These are phyloP conservation scores for Parmelia sp. DNA, from an alignment of 495 filamentous ascomycete species.

Conservation along the genomic window DNA sequence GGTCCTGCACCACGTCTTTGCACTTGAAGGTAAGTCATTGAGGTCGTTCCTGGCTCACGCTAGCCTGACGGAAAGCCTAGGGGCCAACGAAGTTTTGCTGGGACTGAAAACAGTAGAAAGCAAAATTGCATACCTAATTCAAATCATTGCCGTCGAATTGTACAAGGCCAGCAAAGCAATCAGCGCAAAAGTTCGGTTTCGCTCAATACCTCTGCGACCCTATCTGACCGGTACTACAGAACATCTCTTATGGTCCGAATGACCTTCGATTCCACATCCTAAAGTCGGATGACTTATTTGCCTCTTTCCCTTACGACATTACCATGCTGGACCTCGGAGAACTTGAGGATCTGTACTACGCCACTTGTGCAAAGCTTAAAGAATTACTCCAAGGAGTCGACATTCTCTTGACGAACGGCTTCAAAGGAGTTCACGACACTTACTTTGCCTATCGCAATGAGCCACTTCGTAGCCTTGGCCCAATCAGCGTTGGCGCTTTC, in stretches of 20 bases:
- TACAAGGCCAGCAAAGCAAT: constrained; percentile 20
- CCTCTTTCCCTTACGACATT: constrained; percentile 8
- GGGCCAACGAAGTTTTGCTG: constrained; percentile 14
- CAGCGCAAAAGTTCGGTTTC: constrained; percentile 9
- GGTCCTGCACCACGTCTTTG: constrained; percentile 22
- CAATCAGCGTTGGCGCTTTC: constrained; percentile 19
- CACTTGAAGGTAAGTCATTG: constrained; percentile 22
- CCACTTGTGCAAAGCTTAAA: constrained; percentile 25
- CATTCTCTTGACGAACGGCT: constrained; percentile 21
- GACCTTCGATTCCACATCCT: constrained; percentile 22
- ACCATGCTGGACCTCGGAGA: constrained; percentile 19
- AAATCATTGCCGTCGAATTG: constrained; percentile 19
- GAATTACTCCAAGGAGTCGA: constrained; percentile 17
- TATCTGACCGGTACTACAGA: constrained; percentile 8
- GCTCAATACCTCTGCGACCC: not conserved
- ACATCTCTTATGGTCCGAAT: constrained; percentile 17
- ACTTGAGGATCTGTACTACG: constrained; percentile 27
- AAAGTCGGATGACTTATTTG: constrained; percentile 11
- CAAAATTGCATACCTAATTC: constrained; percentile 23
- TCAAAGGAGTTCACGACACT: constrained; percentile 18
- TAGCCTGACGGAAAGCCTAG: constrained; percentile 15
- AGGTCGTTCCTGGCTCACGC: not conserved
- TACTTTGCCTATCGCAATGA: constrained; percentile 16
- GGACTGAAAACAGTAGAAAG: constrained; percentile 17
- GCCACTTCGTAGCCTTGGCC: constrained; percentile 11